Evolutionary conservation across 2,329 filamentous ascomycete genomes (phyloP).

Genomic region (Exutisphaerella laricina): DNA sequence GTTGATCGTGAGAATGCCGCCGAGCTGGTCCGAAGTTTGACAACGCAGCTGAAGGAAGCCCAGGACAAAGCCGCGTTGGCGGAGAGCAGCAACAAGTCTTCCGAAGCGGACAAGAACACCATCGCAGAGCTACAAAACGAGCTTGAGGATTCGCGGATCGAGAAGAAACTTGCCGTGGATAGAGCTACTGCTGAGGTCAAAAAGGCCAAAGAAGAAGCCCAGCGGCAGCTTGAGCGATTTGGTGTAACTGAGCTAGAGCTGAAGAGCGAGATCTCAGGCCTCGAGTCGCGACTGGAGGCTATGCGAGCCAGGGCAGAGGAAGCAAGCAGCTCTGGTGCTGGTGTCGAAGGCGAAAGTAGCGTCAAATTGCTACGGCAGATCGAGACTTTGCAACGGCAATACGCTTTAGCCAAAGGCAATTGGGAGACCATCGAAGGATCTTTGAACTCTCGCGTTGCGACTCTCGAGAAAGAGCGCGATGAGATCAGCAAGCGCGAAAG

Average conservation of each 20-base stretch:
- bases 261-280: conserved; percentile 65
- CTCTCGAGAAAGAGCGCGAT: conserved; percentile 83
- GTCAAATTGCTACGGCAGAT: conserved; percentile 82
- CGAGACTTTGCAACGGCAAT: conserved; percentile 92
- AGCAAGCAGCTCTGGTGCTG: conserved; percentile 55
- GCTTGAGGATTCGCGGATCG: conserved; percentile 60
- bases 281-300: conserved; percentile 86
- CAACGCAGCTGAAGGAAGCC: conserved; percentile 62
- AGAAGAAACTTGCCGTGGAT: conserved; percentile 70
- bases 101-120: conserved; percentile 59
- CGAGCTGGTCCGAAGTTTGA: conserved; percentile 64
- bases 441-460: conserved; percentile 67
- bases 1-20: conserved; percentile 35
- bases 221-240: conserved; percentile 65
- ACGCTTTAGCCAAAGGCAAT: conserved; percentile 88
- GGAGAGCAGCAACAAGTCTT: conserved; percentile 60
- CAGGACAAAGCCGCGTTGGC: conserved; percentile 61
- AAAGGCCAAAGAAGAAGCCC: conserved; percentile 66
- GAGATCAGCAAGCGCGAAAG: conserved; percentile 77
- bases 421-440: conserved; percentile 96
- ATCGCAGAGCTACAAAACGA: conserved; percentile 57
- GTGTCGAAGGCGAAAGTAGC: conserved; percentile 54
- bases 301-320: conserved; percentile 84
- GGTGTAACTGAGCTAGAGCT: conserved; percentile 68
- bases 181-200: conserved; percentile 63